These are phyloP conservation scores for Sphagnum fallax DNA, from an alignment of 228 moss, liverwort and hornwort genomes.

Conservation along the genomic window DNA sequence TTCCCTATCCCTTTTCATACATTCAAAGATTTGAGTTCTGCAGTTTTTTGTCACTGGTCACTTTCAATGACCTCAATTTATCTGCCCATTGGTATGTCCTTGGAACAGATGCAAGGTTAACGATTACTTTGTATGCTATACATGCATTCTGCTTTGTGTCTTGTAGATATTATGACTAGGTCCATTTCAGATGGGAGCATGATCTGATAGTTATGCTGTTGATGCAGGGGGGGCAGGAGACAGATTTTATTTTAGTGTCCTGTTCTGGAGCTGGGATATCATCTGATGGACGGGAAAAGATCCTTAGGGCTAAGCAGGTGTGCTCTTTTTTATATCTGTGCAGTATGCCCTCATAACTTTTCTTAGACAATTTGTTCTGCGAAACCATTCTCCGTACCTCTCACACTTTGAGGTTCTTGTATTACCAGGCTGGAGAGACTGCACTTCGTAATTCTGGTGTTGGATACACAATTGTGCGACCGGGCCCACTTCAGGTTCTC, in stretches of 20 bases:
- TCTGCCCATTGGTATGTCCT: too few species aligned
- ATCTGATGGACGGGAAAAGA: slow-evolving; percentile 38
- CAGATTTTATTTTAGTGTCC: slow-evolving; percentile 87
- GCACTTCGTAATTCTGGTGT: slow-evolving; percentile 80
- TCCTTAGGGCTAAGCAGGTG: slow-evolving; percentile 83
- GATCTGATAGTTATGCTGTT: not conserved
- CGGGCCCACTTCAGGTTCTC: slow-evolving; percentile 74
- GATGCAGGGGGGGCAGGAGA: slow-evolving; percentile 81
- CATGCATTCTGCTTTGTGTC: not conserved
- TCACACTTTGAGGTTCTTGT: not conserved
- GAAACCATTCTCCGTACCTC: not conserved
- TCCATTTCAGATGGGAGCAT: too few species aligned
- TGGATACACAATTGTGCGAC: slow-evolving; percentile 86
- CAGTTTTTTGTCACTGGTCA: too few species aligned
- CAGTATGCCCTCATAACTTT: not conserved
- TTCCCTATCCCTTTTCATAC: not conserved
- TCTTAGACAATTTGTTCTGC: not conserved
- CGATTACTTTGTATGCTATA: not conserved
- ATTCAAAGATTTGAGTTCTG: not conserved
- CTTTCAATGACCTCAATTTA: too few species aligned
- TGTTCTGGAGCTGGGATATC: slow-evolving; percentile 80
- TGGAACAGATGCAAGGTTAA: too few species aligned
- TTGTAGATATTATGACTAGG: too few species aligned
- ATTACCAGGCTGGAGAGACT: slow-evolving; percentile 66
- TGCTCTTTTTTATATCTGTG: not conserved